Percentiles rank a stretch among this genome's conserved stretches.
phyloP scores from a whole-genome alignment of 2,329 filamentous ascomycete species.

The Pyricularia grisea region DNA sequence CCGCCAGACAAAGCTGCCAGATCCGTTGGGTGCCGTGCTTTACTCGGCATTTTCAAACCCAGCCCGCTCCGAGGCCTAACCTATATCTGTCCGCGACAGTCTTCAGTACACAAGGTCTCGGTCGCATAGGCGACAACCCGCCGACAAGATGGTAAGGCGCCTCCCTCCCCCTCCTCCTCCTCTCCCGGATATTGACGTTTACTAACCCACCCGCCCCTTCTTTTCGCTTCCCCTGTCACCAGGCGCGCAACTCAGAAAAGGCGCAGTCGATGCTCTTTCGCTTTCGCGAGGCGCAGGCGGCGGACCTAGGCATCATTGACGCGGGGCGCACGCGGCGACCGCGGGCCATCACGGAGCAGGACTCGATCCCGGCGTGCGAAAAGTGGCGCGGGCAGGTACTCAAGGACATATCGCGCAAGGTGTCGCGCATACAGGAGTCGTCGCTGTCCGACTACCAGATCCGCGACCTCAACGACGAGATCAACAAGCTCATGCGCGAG shows the following conservation, averaged over 20 bases:
- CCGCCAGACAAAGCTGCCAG: not conserved
- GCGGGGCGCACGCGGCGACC: constrained; percentile 81
- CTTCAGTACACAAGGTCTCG: not conserved
- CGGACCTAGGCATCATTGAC: constrained; percentile 93
- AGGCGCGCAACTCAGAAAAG: constrained; percentile 95
- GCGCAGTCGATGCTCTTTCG: constrained; percentile 99
- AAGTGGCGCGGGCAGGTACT: constrained; percentile 98
- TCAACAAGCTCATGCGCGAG: constrained; percentile 98
- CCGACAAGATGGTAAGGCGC: constrained; percentile 9
- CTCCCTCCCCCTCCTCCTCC: not conserved
- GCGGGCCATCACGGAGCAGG: constrained; percentile 80
- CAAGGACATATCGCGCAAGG: constrained; percentile 94
- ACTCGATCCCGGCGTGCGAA: constrained; percentile 78
- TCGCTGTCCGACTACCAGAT: constrained; percentile 95
- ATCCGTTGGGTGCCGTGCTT: not conserved
- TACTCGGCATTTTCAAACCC: not conserved
- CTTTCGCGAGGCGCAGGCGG: constrained; percentile 95
- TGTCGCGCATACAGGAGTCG: constrained; percentile 87
- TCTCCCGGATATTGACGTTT: no score
- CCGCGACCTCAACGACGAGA: constrained; percentile 95
- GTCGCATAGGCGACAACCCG: not conserved
- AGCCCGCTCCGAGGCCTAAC: not conserved
- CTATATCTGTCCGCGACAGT: not conserved
- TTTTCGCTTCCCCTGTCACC: constrained; percentile 2
- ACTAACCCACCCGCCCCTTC: not conserved